Conservation (phyloP, 1,139 yeast species). For the Yamadazyma membranifaciens region DNA sequence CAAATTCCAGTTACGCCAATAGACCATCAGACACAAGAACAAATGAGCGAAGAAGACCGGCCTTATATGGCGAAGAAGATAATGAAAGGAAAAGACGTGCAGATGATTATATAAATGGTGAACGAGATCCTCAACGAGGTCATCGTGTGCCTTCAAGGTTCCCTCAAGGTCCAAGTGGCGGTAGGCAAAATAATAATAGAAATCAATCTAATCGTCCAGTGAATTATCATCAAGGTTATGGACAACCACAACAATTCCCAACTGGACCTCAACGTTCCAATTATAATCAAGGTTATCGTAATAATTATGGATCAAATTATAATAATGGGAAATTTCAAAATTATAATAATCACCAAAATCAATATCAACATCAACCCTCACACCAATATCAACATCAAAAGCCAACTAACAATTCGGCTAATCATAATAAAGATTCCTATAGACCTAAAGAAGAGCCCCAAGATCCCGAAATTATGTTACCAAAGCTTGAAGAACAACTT, state of each 20-base stretch:
- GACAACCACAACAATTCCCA: background rate
- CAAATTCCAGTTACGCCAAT: background rate
- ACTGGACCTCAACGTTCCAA: background rate
- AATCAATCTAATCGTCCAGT: background rate
- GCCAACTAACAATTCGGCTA: background rate
- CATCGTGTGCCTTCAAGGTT: background rate
- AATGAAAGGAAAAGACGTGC: conserved; percentile 7
- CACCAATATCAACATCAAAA: background rate
- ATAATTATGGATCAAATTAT: background rate
- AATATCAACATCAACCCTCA: background rate
- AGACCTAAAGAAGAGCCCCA: conserved; percentile 6
- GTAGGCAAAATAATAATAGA: background rate
- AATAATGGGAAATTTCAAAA: background rate
- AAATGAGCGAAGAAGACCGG: conserved; percentile 8
- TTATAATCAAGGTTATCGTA: background rate
- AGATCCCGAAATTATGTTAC: conserved; percentile 19
- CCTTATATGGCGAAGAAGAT: conserved; percentile 4
- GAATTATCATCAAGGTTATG: no score
- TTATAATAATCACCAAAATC: background rate
- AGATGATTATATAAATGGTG: conserved; percentile 3
- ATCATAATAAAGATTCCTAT: conserved; percentile 1
- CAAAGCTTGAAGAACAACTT: conserved; percentile 22
- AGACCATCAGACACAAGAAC: background rate
- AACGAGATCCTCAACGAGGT: background rate
- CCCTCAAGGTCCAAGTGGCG: conserved; percentile 4